Evolutionary conservation across 768 basidiomycete species (phyloP).

Genomic region (Gelatoporia subvermispora): DNA sequence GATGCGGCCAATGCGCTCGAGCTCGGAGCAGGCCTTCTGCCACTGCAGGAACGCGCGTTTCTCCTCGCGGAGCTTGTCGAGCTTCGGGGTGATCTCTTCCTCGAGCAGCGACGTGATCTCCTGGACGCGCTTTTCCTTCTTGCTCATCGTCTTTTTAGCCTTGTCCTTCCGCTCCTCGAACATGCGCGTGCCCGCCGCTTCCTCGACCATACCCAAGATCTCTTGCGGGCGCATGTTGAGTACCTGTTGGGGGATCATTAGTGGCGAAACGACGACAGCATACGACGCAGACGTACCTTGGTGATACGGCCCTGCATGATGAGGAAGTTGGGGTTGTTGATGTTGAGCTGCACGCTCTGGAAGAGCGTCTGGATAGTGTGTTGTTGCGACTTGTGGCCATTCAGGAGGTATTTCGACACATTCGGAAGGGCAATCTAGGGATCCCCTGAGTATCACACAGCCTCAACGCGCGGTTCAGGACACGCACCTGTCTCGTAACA

Average conservation of each 20-base stretch:
- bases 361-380: constrained; percentile 85
- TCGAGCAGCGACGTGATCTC: constrained; percentile 75
- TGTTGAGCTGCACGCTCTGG: constrained; percentile 95
- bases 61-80: constrained; percentile 85
- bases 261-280: background rate
- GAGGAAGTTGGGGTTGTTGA: constrained; percentile 99
- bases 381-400: constrained; percentile 91
- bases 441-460: no score
- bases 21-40: constrained; percentile 83
- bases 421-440: constrained; percentile 89
- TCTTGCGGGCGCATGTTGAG: constrained; percentile 98
- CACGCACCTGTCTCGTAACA: constrained; percentile 85
- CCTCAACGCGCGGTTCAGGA: background rate
- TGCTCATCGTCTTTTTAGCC: constrained; percentile 90
- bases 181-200: constrained; percentile 98
- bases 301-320: constrained; percentile 99
- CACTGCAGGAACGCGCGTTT: constrained; percentile 86
- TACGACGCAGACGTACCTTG: constrained; percentile 49
- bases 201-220: constrained; percentile 97
- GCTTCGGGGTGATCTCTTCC: constrained; percentile 93
- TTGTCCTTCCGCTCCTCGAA: constrained; percentile 98
- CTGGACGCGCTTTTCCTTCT: constrained; percentile 94
- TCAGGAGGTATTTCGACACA: constrained; percentile 89
- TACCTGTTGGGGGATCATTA: constrained; percentile 39
- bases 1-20: constrained; percentile 79